These are phyloP conservation scores for Chimonanthus praecox DNA, from an alignment of 164 flowering plant species.

Conservation along the genomic window DNA sequence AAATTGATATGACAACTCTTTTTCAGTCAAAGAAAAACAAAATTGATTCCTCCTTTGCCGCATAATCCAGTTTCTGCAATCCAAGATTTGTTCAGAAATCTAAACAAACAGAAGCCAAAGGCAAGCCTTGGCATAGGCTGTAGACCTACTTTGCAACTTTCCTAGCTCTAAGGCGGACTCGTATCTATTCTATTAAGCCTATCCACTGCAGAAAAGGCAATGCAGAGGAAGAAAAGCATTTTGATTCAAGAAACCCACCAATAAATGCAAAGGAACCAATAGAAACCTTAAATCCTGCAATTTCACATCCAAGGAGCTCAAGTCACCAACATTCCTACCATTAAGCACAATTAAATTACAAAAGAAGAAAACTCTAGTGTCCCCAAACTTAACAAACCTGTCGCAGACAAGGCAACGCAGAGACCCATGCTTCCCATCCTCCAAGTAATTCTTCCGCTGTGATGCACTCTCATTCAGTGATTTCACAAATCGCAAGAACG, in stretches of 20 bases:
- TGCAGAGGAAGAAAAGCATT: no score
- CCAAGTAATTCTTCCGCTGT: slow-evolving; percentile 60
- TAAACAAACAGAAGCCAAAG: no score
- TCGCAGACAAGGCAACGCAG: slow-evolving; percentile 72
- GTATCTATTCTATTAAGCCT: no score
- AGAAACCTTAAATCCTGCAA: neutral
- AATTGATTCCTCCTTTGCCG: no score
- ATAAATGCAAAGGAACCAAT: neutral
- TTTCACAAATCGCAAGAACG: slow-evolving; percentile 56
- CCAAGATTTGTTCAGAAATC: no score
- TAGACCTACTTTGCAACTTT: no score
- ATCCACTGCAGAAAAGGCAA: no score
- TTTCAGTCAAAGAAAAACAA: no score
- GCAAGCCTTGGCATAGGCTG: no score
- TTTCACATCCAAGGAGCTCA: neutral
- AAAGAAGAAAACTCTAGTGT: neutral
- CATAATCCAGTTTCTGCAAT: no score
- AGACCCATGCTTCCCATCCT: slow-evolving; percentile 68
- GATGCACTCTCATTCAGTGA: slow-evolving; percentile 46
- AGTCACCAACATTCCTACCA: neutral
- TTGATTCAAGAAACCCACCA: neutral
- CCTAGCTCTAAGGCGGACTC: no score
- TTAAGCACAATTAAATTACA: neutral
- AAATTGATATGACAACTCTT: no score
- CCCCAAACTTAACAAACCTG: slow-evolving; percentile 54